A percentile compares a stretch with the other conserved stretches of the same genome.
Evolutionary conservation across 306 rosid genomes (phyloP).

Genomic region (Chamaecrista fasciculata): DNA sequence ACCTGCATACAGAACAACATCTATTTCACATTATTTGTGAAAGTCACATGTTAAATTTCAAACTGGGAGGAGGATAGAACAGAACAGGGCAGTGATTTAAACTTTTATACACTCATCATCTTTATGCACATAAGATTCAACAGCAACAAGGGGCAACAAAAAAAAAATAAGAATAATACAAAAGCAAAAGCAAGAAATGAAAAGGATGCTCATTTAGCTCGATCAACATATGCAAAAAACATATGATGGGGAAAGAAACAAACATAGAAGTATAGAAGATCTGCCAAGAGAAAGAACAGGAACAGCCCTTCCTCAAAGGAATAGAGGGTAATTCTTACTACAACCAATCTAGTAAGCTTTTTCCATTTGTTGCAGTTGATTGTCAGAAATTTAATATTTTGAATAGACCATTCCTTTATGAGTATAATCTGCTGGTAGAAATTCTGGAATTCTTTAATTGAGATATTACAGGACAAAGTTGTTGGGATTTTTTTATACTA

Average conservation of each 20-base stretch:
- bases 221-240: background rate
- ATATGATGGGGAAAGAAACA: background rate
- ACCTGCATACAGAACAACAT: constrained; percentile 41
- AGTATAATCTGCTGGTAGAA: no score
- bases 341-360: background rate
- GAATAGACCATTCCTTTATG: no score
- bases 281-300: background rate
- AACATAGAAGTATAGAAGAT: background rate
- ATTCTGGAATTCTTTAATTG: background rate
- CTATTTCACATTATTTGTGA: constrained; percentile 3
- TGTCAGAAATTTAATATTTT: no score
- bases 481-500: background rate
- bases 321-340: background rate
- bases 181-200: background rate
- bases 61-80: constrained; percentile 6
- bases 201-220: background rate
- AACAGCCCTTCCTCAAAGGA: background rate
- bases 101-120: background rate
- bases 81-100: constrained; percentile 1
- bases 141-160: background rate
- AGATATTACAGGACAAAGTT: background rate
- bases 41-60: constrained; percentile 10
- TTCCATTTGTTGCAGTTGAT: no score
- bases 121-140: background rate
- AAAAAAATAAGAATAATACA: background rate